A percentile compares a stretch with the other conserved stretches of the same genome.
These are phyloP conservation scores for Selaginella tamariscina DNA, from an alignment of 75 land plant species.

Conservation along the genomic window DNA sequence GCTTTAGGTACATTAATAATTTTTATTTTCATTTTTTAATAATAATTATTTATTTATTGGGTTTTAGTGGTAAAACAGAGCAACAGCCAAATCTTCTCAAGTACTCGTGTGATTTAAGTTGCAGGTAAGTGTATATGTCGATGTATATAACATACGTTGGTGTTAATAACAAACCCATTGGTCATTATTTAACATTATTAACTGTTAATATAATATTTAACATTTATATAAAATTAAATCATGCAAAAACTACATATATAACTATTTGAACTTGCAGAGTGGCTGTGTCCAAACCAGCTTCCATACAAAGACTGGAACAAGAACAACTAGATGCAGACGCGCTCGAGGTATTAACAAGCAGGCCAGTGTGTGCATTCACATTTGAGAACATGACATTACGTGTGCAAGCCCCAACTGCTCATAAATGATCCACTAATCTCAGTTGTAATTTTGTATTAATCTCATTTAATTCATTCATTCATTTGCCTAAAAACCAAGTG, in stretches of 20 bases:
- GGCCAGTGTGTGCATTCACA: conserved; percentile 52
- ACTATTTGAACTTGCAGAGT: conserved; percentile 37
- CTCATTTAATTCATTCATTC: too few relatives aligned
- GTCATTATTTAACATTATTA: too few relatives aligned
- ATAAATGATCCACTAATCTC: conserved; percentile 84
- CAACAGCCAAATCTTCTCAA: conserved; percentile 59
- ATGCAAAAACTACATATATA: too few relatives aligned
- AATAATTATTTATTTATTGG: not conserved
- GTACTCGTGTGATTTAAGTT: conserved; percentile 62
- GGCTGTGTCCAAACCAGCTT: conserved; percentile 28
- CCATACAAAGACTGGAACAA: conserved; percentile 19
- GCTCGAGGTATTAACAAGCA: conserved; percentile 45
- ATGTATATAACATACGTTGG: not conserved
- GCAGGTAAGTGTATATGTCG: conserved; percentile 29
- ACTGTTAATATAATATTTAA: too few relatives aligned
- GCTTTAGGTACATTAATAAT: conserved; percentile 50
- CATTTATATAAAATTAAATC: too few relatives aligned
- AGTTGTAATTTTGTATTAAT: conserved; percentile 88
- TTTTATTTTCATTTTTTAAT: not conserved
- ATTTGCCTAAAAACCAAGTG: too few relatives aligned
- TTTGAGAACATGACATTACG: conserved; percentile 47
- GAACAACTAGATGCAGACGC: conserved; percentile 20
- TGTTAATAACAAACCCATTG: not conserved
- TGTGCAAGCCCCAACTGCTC: conserved; percentile 44
- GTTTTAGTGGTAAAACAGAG: conserved; percentile 54